phyloP scores from a whole-genome alignment of 2,329 filamentous ascomycete species.

The Phaeosphaeriaceae sp. region DNA sequence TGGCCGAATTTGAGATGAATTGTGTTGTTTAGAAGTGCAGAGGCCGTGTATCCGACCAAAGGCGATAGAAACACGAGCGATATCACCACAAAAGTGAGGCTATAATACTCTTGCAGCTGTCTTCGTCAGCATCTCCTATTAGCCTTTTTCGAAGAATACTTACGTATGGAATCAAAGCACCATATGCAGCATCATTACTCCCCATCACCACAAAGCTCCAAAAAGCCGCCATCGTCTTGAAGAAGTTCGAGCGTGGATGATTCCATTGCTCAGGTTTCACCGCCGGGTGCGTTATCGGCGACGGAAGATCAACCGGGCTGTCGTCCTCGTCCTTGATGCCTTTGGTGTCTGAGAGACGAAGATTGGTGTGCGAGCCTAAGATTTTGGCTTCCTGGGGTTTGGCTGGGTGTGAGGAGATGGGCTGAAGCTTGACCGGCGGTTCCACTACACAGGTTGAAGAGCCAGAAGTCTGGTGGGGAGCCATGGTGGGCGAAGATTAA shows the following conservation, averaged over 20 bases:
- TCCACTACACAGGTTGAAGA: constrained; percentile 46
- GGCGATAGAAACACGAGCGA: constrained; percentile 73
- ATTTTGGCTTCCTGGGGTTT: constrained; percentile 29
- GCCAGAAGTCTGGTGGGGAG: constrained; percentile 34
- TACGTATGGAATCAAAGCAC: constrained; percentile 61
- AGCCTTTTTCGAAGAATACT: neutral
- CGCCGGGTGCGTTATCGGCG: constrained; percentile 53
- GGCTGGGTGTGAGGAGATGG: constrained; percentile 31
- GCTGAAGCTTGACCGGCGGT: constrained; percentile 38
- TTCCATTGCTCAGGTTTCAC: constrained; percentile 68
- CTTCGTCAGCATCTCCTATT: neutral
- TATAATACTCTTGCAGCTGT: constrained; percentile 70
- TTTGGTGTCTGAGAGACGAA: constrained; percentile 26
- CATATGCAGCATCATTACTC: constrained; percentile 71
- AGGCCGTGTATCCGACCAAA: constrained; percentile 69
- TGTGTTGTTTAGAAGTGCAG: constrained; percentile 69
- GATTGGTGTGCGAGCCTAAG: constrained; percentile 12
- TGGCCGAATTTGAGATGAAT: constrained; percentile 72
- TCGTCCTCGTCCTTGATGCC: constrained; percentile 14
- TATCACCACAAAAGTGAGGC: constrained; percentile 67
- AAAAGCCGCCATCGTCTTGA: constrained; percentile 65
- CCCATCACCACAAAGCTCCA: constrained; percentile 71
- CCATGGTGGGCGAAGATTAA: constrained; percentile 18
- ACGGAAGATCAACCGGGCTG: constrained; percentile 52
- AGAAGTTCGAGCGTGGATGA: constrained; percentile 64